Percentiles rank a stretch among this genome's conserved stretches.
These are phyloP conservation scores for Astrothelium macrocarpum DNA, from an alignment of 495 filamentous ascomycete genomes.

Conservation along the genomic window DNA sequence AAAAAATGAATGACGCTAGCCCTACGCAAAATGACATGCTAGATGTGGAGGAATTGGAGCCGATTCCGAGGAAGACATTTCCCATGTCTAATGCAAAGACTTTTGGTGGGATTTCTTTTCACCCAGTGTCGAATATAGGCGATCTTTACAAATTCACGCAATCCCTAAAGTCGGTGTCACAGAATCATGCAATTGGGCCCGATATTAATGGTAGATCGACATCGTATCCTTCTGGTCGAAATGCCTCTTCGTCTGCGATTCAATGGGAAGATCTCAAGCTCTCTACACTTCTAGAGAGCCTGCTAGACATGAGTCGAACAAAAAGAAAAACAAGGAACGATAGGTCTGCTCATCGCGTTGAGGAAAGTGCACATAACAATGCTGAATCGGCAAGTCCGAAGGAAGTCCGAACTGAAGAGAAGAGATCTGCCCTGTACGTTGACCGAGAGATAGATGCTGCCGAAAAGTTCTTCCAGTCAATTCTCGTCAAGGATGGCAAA, in stretches of 20 bases:
- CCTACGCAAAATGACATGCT: slow-evolving; percentile 16
- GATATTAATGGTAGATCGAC: background rate
- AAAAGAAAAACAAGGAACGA: background rate
- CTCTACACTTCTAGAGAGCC: background rate
- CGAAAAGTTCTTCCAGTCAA: background rate
- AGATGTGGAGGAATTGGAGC: slow-evolving; percentile 14
- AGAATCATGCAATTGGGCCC: background rate
- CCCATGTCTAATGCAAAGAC: background rate
- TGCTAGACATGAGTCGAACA: background rate
- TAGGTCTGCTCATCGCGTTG: background rate
- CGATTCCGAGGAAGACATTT: background rate
- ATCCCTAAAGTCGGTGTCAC: background rate
- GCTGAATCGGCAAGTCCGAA: background rate
- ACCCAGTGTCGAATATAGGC: background rate
- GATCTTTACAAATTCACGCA: background rate
- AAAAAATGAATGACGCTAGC: slow-evolving; percentile 3
- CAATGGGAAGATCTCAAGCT: slow-evolving; percentile 1
- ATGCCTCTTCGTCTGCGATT: background rate
- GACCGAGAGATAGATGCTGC: background rate
- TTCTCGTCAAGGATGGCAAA: background rate
- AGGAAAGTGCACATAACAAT: background rate
- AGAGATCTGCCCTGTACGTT: background rate
- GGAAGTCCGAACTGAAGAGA: background rate
- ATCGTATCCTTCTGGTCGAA: background rate
- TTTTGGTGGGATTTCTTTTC: background rate